Conservation (phyloP, 2,329 filamentous ascomycete genomes). For the Tolypocladium ovalisporum region DNA sequence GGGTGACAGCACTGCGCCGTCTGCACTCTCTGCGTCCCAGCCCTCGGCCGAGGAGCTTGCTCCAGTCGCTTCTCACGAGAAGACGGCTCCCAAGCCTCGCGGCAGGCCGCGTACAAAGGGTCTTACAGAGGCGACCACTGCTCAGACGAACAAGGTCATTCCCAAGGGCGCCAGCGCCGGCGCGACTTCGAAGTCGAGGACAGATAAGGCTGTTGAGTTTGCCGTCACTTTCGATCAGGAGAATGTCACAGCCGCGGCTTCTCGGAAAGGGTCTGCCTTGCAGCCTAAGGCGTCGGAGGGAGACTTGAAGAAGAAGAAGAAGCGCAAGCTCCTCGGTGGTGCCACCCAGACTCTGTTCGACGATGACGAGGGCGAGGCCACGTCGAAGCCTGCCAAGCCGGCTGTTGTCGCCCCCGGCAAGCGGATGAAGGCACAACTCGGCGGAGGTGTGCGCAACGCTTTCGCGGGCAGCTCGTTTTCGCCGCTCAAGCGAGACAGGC, state of each 20-base stretch:
- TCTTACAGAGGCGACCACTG: constrained; percentile 31
- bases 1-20: background rate
- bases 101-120: constrained; percentile 34
- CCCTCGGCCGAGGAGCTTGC: constrained; percentile 15
- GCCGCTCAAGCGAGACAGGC: constrained; percentile 59
- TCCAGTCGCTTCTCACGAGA: constrained; percentile 1
- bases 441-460: constrained; percentile 26
- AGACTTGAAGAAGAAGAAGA: constrained; percentile 54
- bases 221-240: constrained; percentile 18
- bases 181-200: constrained; percentile 21
- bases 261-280: constrained; percentile 7
- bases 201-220: constrained; percentile 30
- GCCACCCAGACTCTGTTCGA: constrained; percentile 60
- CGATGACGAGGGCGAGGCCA: constrained; percentile 39
- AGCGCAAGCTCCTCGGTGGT: constrained; percentile 57
- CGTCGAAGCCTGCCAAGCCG: constrained; percentile 27
- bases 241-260: constrained; percentile 8
- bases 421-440: constrained; percentile 5
- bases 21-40: constrained; percentile 21
- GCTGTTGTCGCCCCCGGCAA: background rate
- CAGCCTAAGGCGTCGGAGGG: constrained; percentile 13
- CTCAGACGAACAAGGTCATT: constrained; percentile 33
- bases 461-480: constrained; percentile 51
- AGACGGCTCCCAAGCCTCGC: constrained; percentile 15
- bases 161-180: constrained; percentile 9